Evolutionary conservation across 306 rosid species (phyloP).

Genomic region (Casuarina glauca): DNA sequence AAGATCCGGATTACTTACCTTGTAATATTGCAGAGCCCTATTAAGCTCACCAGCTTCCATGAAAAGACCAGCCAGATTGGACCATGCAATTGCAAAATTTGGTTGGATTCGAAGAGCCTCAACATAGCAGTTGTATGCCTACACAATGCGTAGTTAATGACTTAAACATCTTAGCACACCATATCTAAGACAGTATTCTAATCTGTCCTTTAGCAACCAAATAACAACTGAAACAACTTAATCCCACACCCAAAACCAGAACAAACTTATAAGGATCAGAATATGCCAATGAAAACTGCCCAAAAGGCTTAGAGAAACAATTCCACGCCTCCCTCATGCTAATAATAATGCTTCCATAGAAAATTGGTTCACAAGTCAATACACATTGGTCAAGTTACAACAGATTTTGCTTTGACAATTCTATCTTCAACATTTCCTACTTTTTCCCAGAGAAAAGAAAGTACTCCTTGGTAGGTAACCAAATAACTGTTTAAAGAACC

Average conservation of each 20-base stretch:
- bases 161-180: not conserved
- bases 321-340: not conserved
- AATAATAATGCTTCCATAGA: not conserved
- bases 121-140: slow-evolving; percentile 99
- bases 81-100: slow-evolving; percentile 96
- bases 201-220: not conserved
- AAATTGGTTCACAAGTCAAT: not conserved
- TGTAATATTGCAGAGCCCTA: slow-evolving; percentile 93
- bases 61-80: slow-evolving; percentile 98
- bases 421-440: not conserved
- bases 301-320: not conserved
- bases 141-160: slow-evolving; percentile 45
- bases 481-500: not conserved
- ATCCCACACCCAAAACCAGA: not conserved
- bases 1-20: slow-evolving; percentile 43
- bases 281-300: not conserved
- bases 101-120: slow-evolving; percentile 98
- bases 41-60: slow-evolving; percentile 99
- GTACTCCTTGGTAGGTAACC: not conserved
- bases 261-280: not conserved
- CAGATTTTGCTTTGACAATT: not conserved
- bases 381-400: not conserved
- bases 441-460: not conserved
- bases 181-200: not conserved
- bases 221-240: not conserved